Base-by-base conservation (phyloP, 176 grass and related monocot genomes). In the Olyra latifolia region DNA sequence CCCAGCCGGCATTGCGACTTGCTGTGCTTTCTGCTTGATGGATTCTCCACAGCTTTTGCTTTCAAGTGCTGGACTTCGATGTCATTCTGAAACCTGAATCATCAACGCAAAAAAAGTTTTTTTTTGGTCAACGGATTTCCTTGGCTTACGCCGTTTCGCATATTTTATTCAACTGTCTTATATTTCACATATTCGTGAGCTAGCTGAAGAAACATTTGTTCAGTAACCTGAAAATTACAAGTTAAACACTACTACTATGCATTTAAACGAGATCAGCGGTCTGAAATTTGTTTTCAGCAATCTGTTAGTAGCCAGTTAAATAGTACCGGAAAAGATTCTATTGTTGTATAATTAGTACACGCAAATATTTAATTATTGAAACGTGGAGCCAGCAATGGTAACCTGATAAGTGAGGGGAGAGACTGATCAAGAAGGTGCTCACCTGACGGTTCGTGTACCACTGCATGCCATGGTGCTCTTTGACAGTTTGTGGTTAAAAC, bases 41-140 rank as follows among this genome's bases (percentile, higher is more conserved):
- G 75, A 53, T 25, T 87, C 60, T 79, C 75, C 81, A 67, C 29
- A 35, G 78, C 42, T 54, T 47, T 77, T 75, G 67, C 32, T 69
- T 81, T 86, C 32, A 70, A 66, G 13, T 81, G 60, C 63, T 74
- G 82, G 0, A 89, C 11, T 67, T 91, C 81, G 27, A 75, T 72
- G 35, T 97, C 94, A 12, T 88, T 81, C 52, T 88, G 83, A 75
- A 98, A 95, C 69, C 96, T 98, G 79, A 75, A 88, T 66, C 30
- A 49, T 52, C 10, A 12, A 28, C 4, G n/a, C 6, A 58, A 17
- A 27, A 7, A 28, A 3, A 19, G 2, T 14, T 14, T 1, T 6
- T 76, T 76, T 25, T 10, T 10, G 44, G 44, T 10, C 23, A 47
- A 19, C 48, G 6, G 5, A 29, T 47, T 48, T 19, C 23, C 13